phyloP scores from a whole-genome alignment of 2,329 filamentous ascomycete species.

The Neocucurbitaria cava region DNA sequence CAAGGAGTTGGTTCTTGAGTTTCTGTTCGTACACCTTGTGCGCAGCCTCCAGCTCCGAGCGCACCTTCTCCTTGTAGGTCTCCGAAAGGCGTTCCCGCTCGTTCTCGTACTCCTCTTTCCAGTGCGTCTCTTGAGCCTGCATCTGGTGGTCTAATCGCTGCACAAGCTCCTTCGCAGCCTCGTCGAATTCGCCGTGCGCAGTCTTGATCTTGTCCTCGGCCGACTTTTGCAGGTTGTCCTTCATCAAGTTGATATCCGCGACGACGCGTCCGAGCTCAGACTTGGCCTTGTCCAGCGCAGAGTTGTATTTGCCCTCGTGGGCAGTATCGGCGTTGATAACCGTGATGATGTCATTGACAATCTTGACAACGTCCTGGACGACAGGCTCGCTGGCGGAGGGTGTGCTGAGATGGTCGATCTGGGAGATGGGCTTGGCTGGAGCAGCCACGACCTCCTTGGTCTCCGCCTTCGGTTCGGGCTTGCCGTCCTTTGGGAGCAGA shows the following conservation, averaged over 20 bases:
- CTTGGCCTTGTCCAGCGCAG: slow-evolving; percentile 85
- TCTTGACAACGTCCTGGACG: slow-evolving; percentile 91
- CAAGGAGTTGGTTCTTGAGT: slow-evolving; percentile 81
- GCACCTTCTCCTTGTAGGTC: slow-evolving; percentile 80
- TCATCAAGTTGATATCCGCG: slow-evolving; percentile 76
- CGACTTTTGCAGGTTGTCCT: slow-evolving; percentile 70
- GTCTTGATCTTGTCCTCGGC: slow-evolving; percentile 77
- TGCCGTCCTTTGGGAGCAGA: slow-evolving; percentile 10
- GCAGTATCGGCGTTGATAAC: slow-evolving; percentile 89
- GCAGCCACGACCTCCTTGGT: slow-evolving; percentile 27
- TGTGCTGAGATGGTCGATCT: slow-evolving; percentile 80
- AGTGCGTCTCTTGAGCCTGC: slow-evolving; percentile 78
- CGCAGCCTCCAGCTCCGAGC: slow-evolving; percentile 79
- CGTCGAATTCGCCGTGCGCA: slow-evolving; percentile 80
- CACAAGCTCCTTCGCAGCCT: slow-evolving; percentile 85
- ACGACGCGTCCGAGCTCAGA: slow-evolving; percentile 79
- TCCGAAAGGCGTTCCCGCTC: slow-evolving; percentile 82
- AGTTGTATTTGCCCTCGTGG: slow-evolving; percentile 73
- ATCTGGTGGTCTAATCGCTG: slow-evolving; percentile 85
- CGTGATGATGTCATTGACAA: slow-evolving; percentile 94
- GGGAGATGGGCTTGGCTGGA: slow-evolving; percentile 49
- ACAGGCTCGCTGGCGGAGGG: slow-evolving; percentile 81
- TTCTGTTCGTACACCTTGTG: slow-evolving; percentile 82
- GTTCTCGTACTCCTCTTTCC: slow-evolving; percentile 85
- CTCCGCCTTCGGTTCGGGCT: slow-evolving; percentile 20